Evolutionary conservation across 1,139 yeast species (phyloP), one percentile per base, ranked within the genome.

Genomic region (Geotrichum histeridarum): DNA sequence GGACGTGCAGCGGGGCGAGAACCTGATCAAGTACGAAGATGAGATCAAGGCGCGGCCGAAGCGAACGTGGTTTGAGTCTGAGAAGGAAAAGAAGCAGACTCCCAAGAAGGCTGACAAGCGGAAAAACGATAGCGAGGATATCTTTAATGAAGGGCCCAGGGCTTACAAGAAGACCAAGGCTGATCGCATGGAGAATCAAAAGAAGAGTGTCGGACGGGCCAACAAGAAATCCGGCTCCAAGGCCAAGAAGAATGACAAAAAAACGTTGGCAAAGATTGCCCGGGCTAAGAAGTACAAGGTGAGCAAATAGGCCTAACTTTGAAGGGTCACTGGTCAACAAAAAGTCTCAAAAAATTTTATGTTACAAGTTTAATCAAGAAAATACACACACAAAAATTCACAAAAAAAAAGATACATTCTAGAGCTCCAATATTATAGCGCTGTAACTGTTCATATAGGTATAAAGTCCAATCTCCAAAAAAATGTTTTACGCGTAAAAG

Each of bases 21-120:
- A 93, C 68, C 66, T 93, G 65, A 74, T 94, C 63, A 86, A 81
- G 65, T 90, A 87, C 65, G 82, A 81, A 60, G 81, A 81, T 53
- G 99, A 93, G 70, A 93, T 93, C 66, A 80, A 82, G 61, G 75
- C 96, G 1, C 80, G 98, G 66, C 99, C 99, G 35, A 89, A 81
- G 72, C 82, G 99, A 74, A 93, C 99, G 0, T 93, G 99, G 99
- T 93, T 93, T 71, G 94, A 88, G 69, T 73, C 80, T 42, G 91
- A 85, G 59, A 74, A 77, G 60, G 94, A 87, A 42, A 86, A 85
- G 75, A 82, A 80, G 63, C 73, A 77, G 42, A 79, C 75, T 55
- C 78, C 73, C 14, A 66, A 76, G 66, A 80, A 77, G 53, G 70
- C 74, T 54, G 79, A 83, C 59, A 81, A 81, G 68, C 81, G 84